A percentile compares a stretch with the other conserved stretches of the same genome.
phyloP scores from a whole-genome alignment of 352 stramenopile genomes.

The Pythium oligandrum region DNA sequence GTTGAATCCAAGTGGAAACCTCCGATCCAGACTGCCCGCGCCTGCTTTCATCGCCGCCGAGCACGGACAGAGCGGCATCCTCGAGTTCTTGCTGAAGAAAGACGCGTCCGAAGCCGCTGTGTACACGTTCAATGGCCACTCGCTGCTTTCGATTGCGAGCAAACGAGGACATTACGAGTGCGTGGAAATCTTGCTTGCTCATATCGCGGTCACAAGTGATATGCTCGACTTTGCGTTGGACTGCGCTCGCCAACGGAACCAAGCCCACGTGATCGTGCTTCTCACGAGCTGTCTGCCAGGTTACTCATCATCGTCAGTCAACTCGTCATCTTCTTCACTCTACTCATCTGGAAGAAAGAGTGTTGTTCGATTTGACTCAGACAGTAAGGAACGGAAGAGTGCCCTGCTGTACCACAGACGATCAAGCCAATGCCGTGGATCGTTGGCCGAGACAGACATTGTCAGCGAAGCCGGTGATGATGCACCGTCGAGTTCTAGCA shows the following conservation, averaged over 20 bases:
- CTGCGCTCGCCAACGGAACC: slow-evolving; percentile 39
- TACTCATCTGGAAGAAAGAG: too few relatives aligned
- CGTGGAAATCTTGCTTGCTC: slow-evolving; percentile 45
- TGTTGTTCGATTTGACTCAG: too few relatives aligned
- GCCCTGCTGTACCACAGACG: slow-evolving; percentile 3
- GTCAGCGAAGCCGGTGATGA: slow-evolving; percentile 20
- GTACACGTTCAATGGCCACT: slow-evolving; percentile 63
- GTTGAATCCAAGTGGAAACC: slow-evolving; percentile 13
- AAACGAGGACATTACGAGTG: slow-evolving; percentile 71
- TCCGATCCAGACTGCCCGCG: slow-evolving; percentile 36
- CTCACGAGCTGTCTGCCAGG: slow-evolving; percentile 64
- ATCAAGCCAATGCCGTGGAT: slow-evolving; percentile 18
- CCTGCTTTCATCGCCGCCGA: slow-evolving; percentile 61
- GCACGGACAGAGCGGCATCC: slow-evolving; percentile 41
- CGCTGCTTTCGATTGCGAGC: slow-evolving; percentile 54
- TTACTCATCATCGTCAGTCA: slow-evolving; percentile 17
- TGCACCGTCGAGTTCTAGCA: slow-evolving; percentile 17
- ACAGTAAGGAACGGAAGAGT: not conserved
- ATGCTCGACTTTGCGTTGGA: slow-evolving; percentile 48
- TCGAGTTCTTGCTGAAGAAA: slow-evolving; percentile 39
- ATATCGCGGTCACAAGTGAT: slow-evolving; percentile 16
- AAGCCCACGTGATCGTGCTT: slow-evolving; percentile 66
- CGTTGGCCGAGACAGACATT: slow-evolving; percentile 32
- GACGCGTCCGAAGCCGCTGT: slow-evolving; percentile 20
- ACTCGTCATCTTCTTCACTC: not conserved